A percentile compares a stretch with the other conserved stretches of the same genome.
Evolutionary conservation across 2,329 filamentous ascomycete species (phyloP).

Genomic region (Botrytis squamosa): DNA sequence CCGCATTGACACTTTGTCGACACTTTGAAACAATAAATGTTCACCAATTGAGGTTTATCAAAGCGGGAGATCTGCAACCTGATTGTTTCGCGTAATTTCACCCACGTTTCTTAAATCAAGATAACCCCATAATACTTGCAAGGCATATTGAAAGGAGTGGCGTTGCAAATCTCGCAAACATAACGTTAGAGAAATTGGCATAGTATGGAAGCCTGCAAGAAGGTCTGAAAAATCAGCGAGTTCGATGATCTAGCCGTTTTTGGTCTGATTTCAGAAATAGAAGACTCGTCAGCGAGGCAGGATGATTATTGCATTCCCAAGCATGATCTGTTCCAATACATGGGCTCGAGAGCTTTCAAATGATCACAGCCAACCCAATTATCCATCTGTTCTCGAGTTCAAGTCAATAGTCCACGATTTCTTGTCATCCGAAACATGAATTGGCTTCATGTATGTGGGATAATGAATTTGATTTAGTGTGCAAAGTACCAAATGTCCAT

Average conservation of each 20-base stretch:
- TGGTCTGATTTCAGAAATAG: background rate
- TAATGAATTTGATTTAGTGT: background rate
- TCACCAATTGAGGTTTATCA: background rate
- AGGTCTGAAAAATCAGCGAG: background rate
- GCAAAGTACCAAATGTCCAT: background rate
- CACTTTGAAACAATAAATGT: conserved; percentile 15
- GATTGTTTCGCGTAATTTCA: conserved; percentile 15
- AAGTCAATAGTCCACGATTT: background rate
- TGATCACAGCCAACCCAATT: background rate
- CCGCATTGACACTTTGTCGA: conserved; percentile 1
- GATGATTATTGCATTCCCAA: conserved; percentile 1
- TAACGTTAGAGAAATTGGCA: background rate
- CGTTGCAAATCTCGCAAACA: background rate
- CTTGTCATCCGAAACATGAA: conserved; percentile 6
- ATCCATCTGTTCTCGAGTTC: background rate
- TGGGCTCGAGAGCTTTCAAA: conserved; percentile 6
- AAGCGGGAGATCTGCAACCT: conserved; percentile 14
- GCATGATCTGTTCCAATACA: conserved; percentile 13
- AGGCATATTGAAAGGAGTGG: background rate
- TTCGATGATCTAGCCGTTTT: background rate
- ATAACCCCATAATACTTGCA: background rate
- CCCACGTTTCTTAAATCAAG: background rate
- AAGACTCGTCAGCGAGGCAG: conserved; percentile 2
- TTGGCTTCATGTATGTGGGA: background rate
- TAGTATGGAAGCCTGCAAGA: background rate